Evolutionary conservation across 768 basidiomycete species (phyloP).

Genomic region (Gloeostereum incarnatum): DNA sequence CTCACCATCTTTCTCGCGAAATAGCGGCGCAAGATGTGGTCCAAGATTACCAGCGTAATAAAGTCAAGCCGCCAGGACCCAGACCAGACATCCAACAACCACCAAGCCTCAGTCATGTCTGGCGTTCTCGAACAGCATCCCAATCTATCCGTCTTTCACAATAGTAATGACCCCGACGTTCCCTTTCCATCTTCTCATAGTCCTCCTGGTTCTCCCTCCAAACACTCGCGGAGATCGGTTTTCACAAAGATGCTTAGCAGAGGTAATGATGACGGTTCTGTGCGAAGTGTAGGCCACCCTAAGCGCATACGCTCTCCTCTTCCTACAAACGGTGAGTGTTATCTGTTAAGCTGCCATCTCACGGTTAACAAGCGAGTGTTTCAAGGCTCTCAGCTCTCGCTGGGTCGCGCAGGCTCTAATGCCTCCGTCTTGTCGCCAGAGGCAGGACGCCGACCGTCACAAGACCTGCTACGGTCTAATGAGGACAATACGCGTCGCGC

Average conservation of each 20-base stretch:
- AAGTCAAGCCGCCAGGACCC: background rate
- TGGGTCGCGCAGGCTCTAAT: slow-evolving; percentile 6
- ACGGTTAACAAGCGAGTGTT: background rate
- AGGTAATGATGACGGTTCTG: too few relatives aligned
- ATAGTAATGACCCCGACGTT: slow-evolving; percentile 5
- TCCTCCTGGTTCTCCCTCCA: slow-evolving; percentile 8
- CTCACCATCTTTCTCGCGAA: background rate
- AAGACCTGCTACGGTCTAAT: slow-evolving; percentile 7
- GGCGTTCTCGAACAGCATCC: slow-evolving; percentile 27
- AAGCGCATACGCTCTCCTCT: too few relatives aligned
- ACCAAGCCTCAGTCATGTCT: slow-evolving; percentile 14
- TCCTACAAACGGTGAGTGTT: slow-evolving; percentile 26
- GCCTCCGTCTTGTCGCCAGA: slow-evolving; percentile 6
- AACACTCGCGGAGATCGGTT: slow-evolving; percentile 16
- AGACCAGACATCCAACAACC: background rate
- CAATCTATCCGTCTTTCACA: slow-evolving; percentile 27
- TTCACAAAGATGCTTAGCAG: too few relatives aligned
- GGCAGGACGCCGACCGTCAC: slow-evolving; percentile 8
- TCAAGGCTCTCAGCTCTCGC: slow-evolving; percentile 12
- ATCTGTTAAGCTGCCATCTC: slow-evolving; percentile 19
- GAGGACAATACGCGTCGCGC: slow-evolving; percentile 2
- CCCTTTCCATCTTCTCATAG: slow-evolving; percentile 1
- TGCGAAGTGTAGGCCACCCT: too few relatives aligned
- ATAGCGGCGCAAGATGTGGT: slow-evolving; percentile 1
- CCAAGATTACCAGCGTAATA: background rate